Base-by-base conservation (phyloP, 805 yeast genomes). In the Vanderwaltozyma verrucispora region DNA sequence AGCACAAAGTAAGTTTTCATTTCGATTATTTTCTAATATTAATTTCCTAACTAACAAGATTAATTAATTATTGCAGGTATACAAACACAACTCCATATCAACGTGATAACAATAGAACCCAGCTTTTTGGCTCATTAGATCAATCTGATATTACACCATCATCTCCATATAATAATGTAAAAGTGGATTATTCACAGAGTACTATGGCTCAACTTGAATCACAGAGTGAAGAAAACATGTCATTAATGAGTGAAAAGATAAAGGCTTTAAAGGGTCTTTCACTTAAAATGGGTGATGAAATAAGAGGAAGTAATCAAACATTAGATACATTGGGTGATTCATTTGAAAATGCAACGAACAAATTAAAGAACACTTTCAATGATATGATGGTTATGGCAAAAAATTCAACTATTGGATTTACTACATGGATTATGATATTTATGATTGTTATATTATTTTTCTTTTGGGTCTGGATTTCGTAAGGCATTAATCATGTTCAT, bases 371-470 rank as follows among this genome's bases (percentile, higher is more conserved):
- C 33, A 77, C 80, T 3, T 69, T 70, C 59, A 63, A 62, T 34
- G 65, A 71, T 29, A 74, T 80, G 83, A 59, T 74, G 59, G 59
- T 65, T 3, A 75, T 80, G 75, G 84, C 83, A 3, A 71, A 73
- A 44, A 67, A 64, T 45, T 68, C 80, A 10, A 80, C 83, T 10
- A 69, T 79, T n/a, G 65, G 80, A 40, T 65, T 80, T 66, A 70
- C 73, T 41, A 65, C 71, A 6, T 79, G 88, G 88, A 59, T 75
- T 2, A 37, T 57, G 2, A 67, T 74, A 34, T 68, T 72, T 44
- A 63, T 60, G 20, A 53, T 76, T 36, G 60, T 77, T 2, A 63
- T 68, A 32, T 43, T 77, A 27, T 60, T 75, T 46, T 74, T 74
- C 55, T 65, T 72, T 45, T 59, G 67, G 59, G 73, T 72, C 5